Conservation (phyloP, 805 yeast genomes). For the Metschnikowia henanensis region DNA sequence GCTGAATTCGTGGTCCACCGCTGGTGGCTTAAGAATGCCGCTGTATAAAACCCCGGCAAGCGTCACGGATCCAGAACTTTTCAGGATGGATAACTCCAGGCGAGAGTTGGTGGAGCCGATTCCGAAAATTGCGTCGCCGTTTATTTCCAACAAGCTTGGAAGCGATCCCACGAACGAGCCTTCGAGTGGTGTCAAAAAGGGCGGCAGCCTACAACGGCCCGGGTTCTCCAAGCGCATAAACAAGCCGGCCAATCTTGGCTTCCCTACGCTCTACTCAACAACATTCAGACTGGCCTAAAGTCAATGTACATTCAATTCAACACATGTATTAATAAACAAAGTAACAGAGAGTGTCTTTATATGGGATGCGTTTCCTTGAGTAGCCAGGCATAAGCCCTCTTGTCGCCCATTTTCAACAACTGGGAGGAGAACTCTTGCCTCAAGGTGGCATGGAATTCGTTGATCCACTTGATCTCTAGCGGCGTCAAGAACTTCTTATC, state of each 20-base stretch:
- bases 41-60: constrained; percentile 14
- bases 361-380: constrained; percentile 56
- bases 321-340: constrained; percentile 1
- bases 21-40: constrained; percentile 17
- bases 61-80: constrained; percentile 4
- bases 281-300: constrained; percentile 14
- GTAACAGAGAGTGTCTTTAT: neutral
- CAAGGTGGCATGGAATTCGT: constrained; percentile 35
- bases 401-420: constrained; percentile 54
- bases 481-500: constrained; percentile 30
- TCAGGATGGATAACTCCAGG: constrained; percentile 2
- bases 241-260: constrained; percentile 12
- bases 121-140: constrained; percentile 16
- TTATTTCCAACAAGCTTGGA: constrained; percentile 19
- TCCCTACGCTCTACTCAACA: constrained; percentile 20
- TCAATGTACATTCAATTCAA: constrained; percentile 1
- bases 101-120: constrained; percentile 5
- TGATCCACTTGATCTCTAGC: constrained; percentile 39
- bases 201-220: constrained; percentile 19
- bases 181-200: constrained; percentile 13
- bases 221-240: constrained; percentile 9
- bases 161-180: neutral
- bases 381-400: constrained; percentile 70
- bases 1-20: constrained; percentile 1
- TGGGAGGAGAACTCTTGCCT: constrained; percentile 29